A percentile compares a stretch with the other conserved stretches of the same genome.
phyloP scores from a whole-genome alignment of 164 flowering plant genomes.

The Sextonia rubra region DNA sequence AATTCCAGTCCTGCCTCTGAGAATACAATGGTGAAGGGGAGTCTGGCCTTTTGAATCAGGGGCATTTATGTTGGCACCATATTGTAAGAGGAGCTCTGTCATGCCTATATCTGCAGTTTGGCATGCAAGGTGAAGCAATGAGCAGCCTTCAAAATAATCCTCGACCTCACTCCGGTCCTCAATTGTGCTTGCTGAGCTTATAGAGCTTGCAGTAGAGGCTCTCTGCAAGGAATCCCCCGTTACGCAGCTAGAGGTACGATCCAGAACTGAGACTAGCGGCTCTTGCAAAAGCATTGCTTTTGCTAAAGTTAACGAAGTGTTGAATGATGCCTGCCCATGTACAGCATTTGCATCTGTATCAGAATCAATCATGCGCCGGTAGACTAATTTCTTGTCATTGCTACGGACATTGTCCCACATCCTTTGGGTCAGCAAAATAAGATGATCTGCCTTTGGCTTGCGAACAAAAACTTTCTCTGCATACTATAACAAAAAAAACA shows the following conservation, averaged over 20 bases:
- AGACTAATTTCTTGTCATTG: slow-evolving; percentile 74
- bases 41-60: slow-evolving; percentile 64
- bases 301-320: slow-evolving; percentile 34
- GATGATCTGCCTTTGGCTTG: slow-evolving; percentile 38
- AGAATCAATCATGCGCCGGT: slow-evolving; percentile 57
- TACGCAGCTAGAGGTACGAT: slow-evolving; percentile 8
- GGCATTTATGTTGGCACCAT: slow-evolving; percentile 71
- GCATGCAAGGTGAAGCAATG: slow-evolving; percentile 86
- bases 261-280: slow-evolving; percentile 23
- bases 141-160: slow-evolving; percentile 41
- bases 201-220: slow-evolving; percentile 27
- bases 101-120: slow-evolving; percentile 72
- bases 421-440: slow-evolving; percentile 48
- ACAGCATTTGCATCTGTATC: slow-evolving; percentile 63
- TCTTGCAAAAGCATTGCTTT: slow-evolving; percentile 63
- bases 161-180: slow-evolving; percentile 30
- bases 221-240: slow-evolving; percentile 24
- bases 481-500: slow-evolving; percentile 47
- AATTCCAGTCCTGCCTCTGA: slow-evolving; percentile 39
- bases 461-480: slow-evolving; percentile 65
- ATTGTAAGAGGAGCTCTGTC: slow-evolving; percentile 87
- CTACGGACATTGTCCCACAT: slow-evolving; percentile 65
- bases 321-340: slow-evolving; percentile 34
- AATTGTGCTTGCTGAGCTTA: slow-evolving; percentile 17
- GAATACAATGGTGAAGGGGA: slow-evolving; percentile 69